Conservation (phyloP, 768 basidiomycete genomes). For the Termitomyces sp. region DNA sequence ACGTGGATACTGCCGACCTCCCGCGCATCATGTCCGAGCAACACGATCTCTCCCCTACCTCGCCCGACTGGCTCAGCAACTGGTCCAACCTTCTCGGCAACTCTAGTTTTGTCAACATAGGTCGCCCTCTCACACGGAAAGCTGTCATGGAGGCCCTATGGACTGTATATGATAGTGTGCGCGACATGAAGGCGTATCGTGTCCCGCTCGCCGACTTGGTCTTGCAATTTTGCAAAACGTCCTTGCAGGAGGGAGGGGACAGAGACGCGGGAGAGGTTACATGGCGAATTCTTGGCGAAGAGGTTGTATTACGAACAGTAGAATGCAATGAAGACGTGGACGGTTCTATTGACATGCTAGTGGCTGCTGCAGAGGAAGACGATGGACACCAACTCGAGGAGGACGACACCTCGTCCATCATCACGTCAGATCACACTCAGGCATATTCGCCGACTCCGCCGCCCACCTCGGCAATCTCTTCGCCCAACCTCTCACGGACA, state of each 20-base stretch:
- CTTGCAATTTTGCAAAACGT: conserved; percentile 34
- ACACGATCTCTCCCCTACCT: conserved; percentile 65
- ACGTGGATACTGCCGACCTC: conserved; percentile 59
- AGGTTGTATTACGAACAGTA: conserved; percentile 51
- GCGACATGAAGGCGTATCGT: conserved; percentile 65
- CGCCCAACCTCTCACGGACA: conserved; percentile 52
- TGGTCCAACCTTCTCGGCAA: conserved; percentile 59
- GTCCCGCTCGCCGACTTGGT: conserved; percentile 48
- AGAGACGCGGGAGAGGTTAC: conserved; percentile 34
- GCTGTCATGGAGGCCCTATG: conserved; percentile 55
- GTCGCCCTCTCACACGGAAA: conserved; percentile 47
- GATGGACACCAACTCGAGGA: conserved; percentile 26
- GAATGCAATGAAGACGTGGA: conserved; percentile 28
- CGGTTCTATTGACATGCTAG: conserved; percentile 35
- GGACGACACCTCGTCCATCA: conserved; percentile 36
- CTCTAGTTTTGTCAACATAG: conserved; percentile 32
- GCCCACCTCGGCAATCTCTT: conserved; percentile 26
- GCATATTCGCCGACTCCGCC: conserved; percentile 21
- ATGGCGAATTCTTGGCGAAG: conserved; percentile 66
- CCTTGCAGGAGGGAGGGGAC: conserved; percentile 21
- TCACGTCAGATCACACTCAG: conserved; percentile 33
- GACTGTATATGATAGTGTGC: conserved; percentile 56
- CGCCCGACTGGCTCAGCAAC: conserved; percentile 64
- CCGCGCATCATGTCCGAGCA: conserved; percentile 60
- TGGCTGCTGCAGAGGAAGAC: conserved; percentile 29